Evolutionary conservation across 495 filamentous ascomycete species (phyloP).

Genomic region (Penicillium pulvis): DNA sequence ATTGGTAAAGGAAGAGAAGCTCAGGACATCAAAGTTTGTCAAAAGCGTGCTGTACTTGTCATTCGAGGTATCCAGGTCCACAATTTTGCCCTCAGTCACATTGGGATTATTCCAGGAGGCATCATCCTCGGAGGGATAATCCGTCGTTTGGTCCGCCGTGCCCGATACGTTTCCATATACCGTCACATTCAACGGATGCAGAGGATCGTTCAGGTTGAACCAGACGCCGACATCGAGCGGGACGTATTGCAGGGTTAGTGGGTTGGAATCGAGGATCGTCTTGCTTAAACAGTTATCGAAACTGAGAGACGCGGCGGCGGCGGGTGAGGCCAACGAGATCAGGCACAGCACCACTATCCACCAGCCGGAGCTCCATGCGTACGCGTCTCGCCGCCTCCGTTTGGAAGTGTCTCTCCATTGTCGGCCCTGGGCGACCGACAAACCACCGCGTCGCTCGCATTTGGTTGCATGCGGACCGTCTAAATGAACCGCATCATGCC

Average conservation of each 20-base stretch:
- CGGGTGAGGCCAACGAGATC: constrained; percentile 25
- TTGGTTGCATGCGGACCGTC: constrained; percentile 11
- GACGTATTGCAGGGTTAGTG: constrained; percentile 73
- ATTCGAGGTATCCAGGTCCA: constrained; percentile 52
- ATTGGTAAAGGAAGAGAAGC: constrained; percentile 64
- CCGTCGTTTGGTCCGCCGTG: constrained; percentile 36
- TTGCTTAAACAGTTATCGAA: constrained; percentile 83
- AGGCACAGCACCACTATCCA: constrained; percentile 30
- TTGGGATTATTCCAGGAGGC: constrained; percentile 56
- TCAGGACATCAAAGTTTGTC: constrained; percentile 68
- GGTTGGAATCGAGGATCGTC: constrained; percentile 53
- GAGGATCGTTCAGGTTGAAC: constrained; percentile 63
- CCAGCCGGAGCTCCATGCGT: constrained; percentile 8
- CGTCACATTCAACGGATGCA: constrained; percentile 72
- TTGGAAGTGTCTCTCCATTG: constrained; percentile 27
- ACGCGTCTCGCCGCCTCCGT: constrained; percentile 19
- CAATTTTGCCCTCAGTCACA: constrained; percentile 74
- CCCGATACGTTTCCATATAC: constrained; percentile 93
- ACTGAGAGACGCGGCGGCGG: constrained; percentile 61
- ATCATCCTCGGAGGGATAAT: constrained; percentile 55
- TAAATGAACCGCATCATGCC: constrained; percentile 1
- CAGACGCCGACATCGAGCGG: constrained; percentile 70
- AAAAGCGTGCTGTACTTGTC: constrained; percentile 71
- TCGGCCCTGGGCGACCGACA: constrained; percentile 16
- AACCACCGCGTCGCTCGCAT: constrained; percentile 13